A percentile compares a stretch with the other conserved stretches of the same genome.
Evolutionary conservation across 345 rosid genomes (phyloP).

Genomic region (Corchorus olitorius): DNA sequence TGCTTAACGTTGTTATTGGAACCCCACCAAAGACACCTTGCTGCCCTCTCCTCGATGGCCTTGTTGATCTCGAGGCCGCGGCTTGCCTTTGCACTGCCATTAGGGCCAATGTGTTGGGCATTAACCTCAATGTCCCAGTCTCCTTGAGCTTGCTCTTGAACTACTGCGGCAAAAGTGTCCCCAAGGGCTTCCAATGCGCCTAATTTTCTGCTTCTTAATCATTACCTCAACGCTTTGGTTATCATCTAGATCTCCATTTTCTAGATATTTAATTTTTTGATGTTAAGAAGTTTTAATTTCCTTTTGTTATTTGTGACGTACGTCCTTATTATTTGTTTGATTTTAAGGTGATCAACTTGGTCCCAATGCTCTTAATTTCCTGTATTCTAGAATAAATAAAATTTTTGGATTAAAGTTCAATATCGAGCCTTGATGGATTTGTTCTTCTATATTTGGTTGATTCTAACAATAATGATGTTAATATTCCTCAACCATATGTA

Average conservation of each 20-base stretch:
- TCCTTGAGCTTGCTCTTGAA: slow-evolving; percentile 65
- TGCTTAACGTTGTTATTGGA: slow-evolving; percentile 50
- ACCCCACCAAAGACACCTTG: slow-evolving; percentile 63
- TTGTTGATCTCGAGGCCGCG: slow-evolving; percentile 73
- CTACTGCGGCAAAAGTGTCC: slow-evolving; percentile 62
- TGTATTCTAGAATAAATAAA: too few species aligned
- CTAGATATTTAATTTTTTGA: too few species aligned
- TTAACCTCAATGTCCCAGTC: slow-evolving; percentile 57
- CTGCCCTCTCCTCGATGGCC: slow-evolving; percentile 52
- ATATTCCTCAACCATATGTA: too few species aligned
- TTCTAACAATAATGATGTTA: too few species aligned
- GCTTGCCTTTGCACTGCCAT: slow-evolving; percentile 85
- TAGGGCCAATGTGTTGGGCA: slow-evolving; percentile 61
- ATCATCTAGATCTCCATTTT: background rate
- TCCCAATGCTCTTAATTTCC: too few species aligned
- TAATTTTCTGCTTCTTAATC: background rate
- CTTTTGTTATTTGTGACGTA: too few species aligned
- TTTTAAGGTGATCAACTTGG: too few species aligned
- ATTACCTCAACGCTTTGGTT: background rate
- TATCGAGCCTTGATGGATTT: too few species aligned
- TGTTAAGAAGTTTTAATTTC: too few species aligned
- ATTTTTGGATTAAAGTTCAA: too few species aligned
- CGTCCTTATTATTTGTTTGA: too few species aligned
- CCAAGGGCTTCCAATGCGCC: slow-evolving; percentile 62
- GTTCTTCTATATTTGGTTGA: too few species aligned